These are phyloP conservation scores for Exserohilum rostratum DNA, from an alignment of 2,329 filamentous ascomycete species.

Conservation along the genomic window DNA sequence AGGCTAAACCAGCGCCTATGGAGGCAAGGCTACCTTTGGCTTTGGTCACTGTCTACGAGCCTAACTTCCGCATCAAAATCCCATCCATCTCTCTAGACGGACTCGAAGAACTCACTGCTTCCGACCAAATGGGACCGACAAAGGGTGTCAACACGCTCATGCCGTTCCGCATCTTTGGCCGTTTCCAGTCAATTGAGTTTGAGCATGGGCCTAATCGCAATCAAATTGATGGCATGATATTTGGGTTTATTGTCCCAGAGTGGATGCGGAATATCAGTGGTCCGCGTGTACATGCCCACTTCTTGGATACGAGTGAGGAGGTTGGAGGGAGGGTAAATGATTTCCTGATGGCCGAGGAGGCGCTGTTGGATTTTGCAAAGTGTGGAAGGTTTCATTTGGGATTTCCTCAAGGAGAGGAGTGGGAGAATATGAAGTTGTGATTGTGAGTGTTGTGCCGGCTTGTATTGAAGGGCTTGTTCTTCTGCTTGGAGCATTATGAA, in stretches of 20 bases:
- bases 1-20: conserved; percentile 38
- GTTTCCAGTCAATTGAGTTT: conserved; percentile 44
- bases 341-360: conserved; percentile 46
- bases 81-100: conserved; percentile 24
- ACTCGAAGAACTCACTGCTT: conserved; percentile 23
- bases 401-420: conserved; percentile 51
- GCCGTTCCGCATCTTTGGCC: conserved; percentile 47
- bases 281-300: conserved; percentile 48
- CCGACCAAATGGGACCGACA: conserved; percentile 21
- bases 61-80: conserved; percentile 40
- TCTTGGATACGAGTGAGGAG: conserved; percentile 34
- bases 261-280: conserved; percentile 52
- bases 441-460: no score
- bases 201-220: conserved; percentile 26
- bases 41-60: conserved; percentile 51
- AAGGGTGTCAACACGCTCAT: conserved; percentile 49
- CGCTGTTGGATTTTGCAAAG: conserved; percentile 47
- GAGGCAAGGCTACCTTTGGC: conserved; percentile 48
- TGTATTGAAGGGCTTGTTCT: neutral
- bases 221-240: conserved; percentile 48
- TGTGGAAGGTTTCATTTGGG: conserved; percentile 53
- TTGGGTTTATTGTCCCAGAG: conserved; percentile 48
- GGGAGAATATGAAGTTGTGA: conserved; percentile 42
- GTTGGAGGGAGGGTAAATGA: conserved; percentile 47
- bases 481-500: no score